phyloP scores from a whole-genome alignment of 2,329 filamentous ascomycete species.

The Kalaharituber pfeilii region DNA sequence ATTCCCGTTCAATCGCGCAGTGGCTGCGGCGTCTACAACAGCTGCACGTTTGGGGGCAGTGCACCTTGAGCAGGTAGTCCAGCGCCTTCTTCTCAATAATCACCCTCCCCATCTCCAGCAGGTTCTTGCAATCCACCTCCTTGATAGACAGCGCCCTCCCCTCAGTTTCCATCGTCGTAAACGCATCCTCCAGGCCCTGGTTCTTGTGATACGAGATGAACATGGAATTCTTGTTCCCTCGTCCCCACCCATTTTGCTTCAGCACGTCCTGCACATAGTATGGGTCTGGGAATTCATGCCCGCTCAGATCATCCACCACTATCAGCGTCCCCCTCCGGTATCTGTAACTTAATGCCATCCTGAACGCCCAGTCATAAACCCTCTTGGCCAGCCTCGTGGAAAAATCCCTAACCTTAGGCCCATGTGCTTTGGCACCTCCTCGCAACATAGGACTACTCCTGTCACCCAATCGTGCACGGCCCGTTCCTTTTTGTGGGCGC shows the following conservation, averaged over 20 bases:
- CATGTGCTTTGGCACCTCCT: constrained; percentile 76
- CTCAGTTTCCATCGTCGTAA: constrained; percentile 46
- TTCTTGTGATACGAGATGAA: constrained; percentile 50
- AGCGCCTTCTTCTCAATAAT: constrained; percentile 74
- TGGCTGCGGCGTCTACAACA: not conserved
- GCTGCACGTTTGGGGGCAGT: not conserved
- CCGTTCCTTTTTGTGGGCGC: constrained; percentile 70
- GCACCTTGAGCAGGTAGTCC: constrained; percentile 38
- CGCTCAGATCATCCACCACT: constrained; percentile 59
- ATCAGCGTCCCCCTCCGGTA: constrained; percentile 76
- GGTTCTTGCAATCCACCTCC: constrained; percentile 92
- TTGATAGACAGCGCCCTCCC: constrained; percentile 50
- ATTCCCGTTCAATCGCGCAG: no score
- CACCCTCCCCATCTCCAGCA: constrained; percentile 67
- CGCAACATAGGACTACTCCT: constrained; percentile 64
- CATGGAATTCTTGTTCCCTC: constrained; percentile 49
- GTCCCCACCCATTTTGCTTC: constrained; percentile 50
- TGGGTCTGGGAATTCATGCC: constrained; percentile 42
- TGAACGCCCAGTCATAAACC: constrained; percentile 89
- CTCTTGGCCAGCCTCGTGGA: constrained; percentile 66
- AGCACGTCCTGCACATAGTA: constrained; percentile 53
- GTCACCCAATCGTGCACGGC: constrained; percentile 59
- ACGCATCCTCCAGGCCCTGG: constrained; percentile 46
- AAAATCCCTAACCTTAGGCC: constrained; percentile 87
- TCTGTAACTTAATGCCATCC: constrained; percentile 81